phyloP scores from a whole-genome alignment of 495 filamentous ascomycete genomes.

The Aspergillus avenaceus region DNA sequence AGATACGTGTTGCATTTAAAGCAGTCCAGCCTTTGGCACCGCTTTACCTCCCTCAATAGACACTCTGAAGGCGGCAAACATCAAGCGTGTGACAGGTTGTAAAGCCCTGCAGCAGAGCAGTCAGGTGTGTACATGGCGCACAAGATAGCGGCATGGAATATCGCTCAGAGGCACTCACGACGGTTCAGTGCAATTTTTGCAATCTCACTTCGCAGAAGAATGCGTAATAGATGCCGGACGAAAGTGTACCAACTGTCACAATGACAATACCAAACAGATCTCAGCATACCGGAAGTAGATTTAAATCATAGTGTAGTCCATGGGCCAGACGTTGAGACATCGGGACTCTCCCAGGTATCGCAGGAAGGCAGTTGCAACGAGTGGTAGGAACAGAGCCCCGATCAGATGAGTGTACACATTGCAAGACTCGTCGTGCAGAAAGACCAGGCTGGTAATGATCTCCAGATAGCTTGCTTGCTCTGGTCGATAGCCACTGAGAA shows the following conservation, averaged over 20 bases:
- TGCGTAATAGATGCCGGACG: slow-evolving; percentile 15
- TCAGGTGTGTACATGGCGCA: slow-evolving; percentile 11
- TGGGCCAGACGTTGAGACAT: slow-evolving; percentile 5
- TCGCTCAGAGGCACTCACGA: slow-evolving; percentile 13
- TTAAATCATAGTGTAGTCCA: slow-evolving; percentile 15
- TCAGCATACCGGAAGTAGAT: slow-evolving; percentile 15
- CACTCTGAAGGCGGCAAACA: slow-evolving; percentile 8
- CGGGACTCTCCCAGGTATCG: slow-evolving; percentile 3
- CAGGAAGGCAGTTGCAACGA: slow-evolving; percentile 1
- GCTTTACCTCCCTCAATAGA: background rate
- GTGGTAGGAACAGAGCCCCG: slow-evolving; percentile 6
- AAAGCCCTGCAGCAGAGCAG: slow-evolving; percentile 8
- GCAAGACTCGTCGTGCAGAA: slow-evolving; percentile 10
- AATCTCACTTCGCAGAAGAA: slow-evolving; percentile 16
- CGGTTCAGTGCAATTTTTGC: slow-evolving; percentile 15
- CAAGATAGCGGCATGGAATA: slow-evolving; percentile 9
- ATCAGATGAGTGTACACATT: slow-evolving; percentile 11
- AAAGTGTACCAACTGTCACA: slow-evolving; percentile 14
- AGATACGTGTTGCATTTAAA: background rate
- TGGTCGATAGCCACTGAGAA: slow-evolving; percentile 7
- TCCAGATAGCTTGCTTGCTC: slow-evolving; percentile 10
- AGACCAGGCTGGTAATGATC: slow-evolving; percentile 11
- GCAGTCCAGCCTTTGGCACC: slow-evolving; percentile 1
- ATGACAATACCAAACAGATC: slow-evolving; percentile 16
- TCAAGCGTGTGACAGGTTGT: slow-evolving; percentile 10